Base-by-base conservation (phyloP, 345 rosid species). In the Gossypium anomalum region DNA sequence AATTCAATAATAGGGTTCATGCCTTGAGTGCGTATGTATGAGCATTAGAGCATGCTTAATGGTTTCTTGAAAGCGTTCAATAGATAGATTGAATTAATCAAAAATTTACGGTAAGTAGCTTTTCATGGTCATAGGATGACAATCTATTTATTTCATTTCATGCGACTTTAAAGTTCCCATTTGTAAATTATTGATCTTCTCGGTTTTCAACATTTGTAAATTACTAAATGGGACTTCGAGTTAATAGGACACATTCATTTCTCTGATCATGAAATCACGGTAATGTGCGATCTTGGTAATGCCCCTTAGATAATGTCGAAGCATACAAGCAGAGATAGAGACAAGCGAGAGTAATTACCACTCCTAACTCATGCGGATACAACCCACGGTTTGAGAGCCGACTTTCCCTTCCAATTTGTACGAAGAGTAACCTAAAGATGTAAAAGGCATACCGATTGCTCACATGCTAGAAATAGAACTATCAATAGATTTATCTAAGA, bases 351-450 rank as follows among this genome's bases (percentile, higher is more conserved):
- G 67, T 34, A 59, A 43, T 80, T 90, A 91, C 98, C 98, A 90
- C 96, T 76, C 96, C 98, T 76, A 93, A 72, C 78, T 93, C 98
- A 65, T 91, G 95, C 19, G 97, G 96, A 78, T 73, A 90, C 83
- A 81, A 61, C 78, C 91, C 93, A 75, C 87, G 89, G 78, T 83
- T 88, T 71, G 89, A 45, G 71, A 76, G 78, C 75, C 86, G 92
- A 56, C 83, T 82, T 67, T 80, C 88, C 75, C 84, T 92, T 72
- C 94, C 95, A 78, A 94, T 94, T 86, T 88, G 98, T 97, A 68
- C 97, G 98, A 76, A 94, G 92, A 52, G 98, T 94, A 75, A 92
- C 98, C 98, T 94, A 85, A 49, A 70, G 34, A 73, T 29, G 77
- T 67, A 75, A 67, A 73, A 72, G 60, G 56, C n/a, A 72, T 17